Evolutionary conservation across 352 stramenopile species (phyloP), one percentile per base, ranked within the genome.

Genomic region (Phytophthora pseudosyringae): DNA sequence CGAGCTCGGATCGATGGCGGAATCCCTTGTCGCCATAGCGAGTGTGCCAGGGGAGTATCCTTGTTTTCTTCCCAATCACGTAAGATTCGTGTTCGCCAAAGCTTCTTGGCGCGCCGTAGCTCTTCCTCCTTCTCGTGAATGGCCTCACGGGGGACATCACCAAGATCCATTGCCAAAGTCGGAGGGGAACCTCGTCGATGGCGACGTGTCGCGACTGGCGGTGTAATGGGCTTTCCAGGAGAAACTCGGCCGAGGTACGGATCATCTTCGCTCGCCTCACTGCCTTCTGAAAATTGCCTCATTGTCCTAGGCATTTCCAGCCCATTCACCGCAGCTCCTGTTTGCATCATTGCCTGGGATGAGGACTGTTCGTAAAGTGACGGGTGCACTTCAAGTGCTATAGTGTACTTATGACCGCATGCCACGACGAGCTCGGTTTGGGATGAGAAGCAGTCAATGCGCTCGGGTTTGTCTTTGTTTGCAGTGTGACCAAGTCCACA

Each of bases 61-160:
- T 83, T 86, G 48, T 77, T 89, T 46, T 88, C 76, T 54, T 93
- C 81, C 87, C 87, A 95, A 49, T 94, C 72, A 7, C 80, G 74
- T 13, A 95, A 59, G 31, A 95, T 90, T 25, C 83, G 74, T 10
- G 84, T 94, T 36, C 82, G 74, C 87, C 87, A 95, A 4, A 95
- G 60, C 52, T 92, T 93, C 65, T 93, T 95, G 3, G 81, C 78
- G n/a, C 84, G 84, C 9, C 84, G 84, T 13, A 95, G 61, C 48
- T 92, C 86, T 66, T 93, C 84, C 51, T 95, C 86, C 29, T 87
- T 90, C 48, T 89, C 82, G 26, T 88, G 84, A n/a, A 91, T 90
- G 13, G 67, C 69, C 26, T 88, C 73, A 16, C 81, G 76, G 15
- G 67, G 67, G 4, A 55, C 16, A 39, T 61, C 36, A 32, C 46